Conservation (phyloP, 805 yeast genomes). For the Sugiyamaella chiloensis region DNA sequence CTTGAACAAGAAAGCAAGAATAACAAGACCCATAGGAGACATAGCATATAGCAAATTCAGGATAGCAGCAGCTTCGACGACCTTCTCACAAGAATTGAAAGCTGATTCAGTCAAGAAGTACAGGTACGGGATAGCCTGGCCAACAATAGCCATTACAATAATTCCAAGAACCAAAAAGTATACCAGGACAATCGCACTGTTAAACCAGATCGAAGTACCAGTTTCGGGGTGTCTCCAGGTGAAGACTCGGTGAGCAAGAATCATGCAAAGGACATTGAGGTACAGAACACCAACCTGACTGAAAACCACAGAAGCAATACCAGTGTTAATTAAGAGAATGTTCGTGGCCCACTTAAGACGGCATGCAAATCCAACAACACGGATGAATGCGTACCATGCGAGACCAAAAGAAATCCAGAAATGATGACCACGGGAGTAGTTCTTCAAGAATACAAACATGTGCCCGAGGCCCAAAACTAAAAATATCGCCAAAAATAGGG, state of each 20-base stretch:
- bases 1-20: conserved; percentile 50
- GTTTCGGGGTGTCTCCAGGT: conserved; percentile 76
- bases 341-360: conserved; percentile 61
- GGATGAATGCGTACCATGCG: conserved; percentile 49
- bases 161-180: conserved; percentile 56
- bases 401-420: conserved; percentile 56
- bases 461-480: conserved; percentile 48
- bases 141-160: conserved; percentile 65
- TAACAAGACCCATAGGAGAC: conserved; percentile 48
- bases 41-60: conserved; percentile 50
- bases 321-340: conserved; percentile 44
- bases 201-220: conserved; percentile 51
- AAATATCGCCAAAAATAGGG: conserved; percentile 54
- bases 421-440: conserved; percentile 54
- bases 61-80: conserved; percentile 49
- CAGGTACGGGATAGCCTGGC: conserved; percentile 57
- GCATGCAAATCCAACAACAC: conserved; percentile 57
- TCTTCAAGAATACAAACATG: conserved; percentile 44
- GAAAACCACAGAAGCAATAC: conserved; percentile 56
- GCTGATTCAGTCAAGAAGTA: conserved; percentile 48
- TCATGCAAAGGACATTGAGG: conserved; percentile 56
- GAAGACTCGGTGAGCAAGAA: conserved; percentile 68
- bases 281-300: conserved; percentile 56
- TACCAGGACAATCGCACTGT: conserved; percentile 47
- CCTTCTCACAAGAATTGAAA: conserved; percentile 52